A percentile compares a stretch with the other conserved stretches of the same genome.
These are phyloP conservation scores for Botrytis hyacinthi DNA, from an alignment of 2,329 filamentous ascomycete species.

Conservation along the genomic window DNA sequence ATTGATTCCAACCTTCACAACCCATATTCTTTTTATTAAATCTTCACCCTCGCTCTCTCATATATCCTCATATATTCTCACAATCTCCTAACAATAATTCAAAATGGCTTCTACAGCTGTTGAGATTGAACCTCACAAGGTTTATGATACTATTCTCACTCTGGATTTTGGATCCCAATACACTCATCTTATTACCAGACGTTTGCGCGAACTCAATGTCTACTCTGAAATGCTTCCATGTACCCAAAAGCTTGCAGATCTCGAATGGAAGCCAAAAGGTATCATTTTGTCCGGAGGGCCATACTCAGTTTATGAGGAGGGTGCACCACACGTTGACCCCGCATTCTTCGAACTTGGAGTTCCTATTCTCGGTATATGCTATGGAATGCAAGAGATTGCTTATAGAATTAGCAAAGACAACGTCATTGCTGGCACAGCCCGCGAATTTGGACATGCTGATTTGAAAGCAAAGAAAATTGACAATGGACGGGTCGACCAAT, in stretches of 20 bases:
- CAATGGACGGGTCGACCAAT: conserved; percentile 63
- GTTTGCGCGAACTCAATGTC: conserved; percentile 74
- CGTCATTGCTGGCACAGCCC: conserved; percentile 63
- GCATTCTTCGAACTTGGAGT: conserved; percentile 60
- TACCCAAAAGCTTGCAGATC: conserved; percentile 74
- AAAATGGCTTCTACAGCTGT: conserved; percentile 13
- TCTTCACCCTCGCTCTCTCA: too few relatives aligned
- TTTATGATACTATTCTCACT: conserved; percentile 60
- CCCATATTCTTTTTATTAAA: neutral
- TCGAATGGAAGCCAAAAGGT: conserved; percentile 77
- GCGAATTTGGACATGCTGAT: conserved; percentile 41
- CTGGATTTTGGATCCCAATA: conserved; percentile 73
- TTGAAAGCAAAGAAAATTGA: conserved; percentile 59
- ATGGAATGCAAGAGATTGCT: conserved; percentile 68
- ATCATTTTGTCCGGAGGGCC: conserved; percentile 74
- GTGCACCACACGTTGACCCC: conserved; percentile 76
- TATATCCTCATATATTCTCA: neutral
- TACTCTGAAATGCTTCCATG: conserved; percentile 89
- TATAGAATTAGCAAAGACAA: conserved; percentile 62
- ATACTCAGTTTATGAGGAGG: conserved; percentile 77
- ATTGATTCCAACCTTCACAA: neutral
- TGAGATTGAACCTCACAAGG: conserved; percentile 33
- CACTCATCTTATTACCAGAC: conserved; percentile 62
- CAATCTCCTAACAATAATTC: neutral
- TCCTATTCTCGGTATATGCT: conserved; percentile 42